Conservation (phyloP, 2,329 filamentous ascomycete genomes). For the Fusarium fracticaudum region DNA sequence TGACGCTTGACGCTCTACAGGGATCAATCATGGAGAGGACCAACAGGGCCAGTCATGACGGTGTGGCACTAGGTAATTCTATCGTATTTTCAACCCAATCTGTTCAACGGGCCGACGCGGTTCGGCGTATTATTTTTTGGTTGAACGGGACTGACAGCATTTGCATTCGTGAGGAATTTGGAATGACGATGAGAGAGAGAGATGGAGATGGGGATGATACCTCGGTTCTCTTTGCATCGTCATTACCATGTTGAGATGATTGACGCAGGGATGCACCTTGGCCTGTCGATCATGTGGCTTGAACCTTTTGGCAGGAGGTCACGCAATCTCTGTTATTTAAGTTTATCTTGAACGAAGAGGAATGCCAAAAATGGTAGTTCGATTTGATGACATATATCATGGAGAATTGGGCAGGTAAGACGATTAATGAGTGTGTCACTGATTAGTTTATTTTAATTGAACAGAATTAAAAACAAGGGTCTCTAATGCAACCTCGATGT, state of each 20-base stretch:
- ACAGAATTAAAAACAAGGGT: constrained; percentile 4
- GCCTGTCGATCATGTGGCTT: constrained; percentile 18
- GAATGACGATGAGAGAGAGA: not conserved
- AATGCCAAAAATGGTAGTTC: not conserved
- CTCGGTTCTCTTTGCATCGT: not conserved
- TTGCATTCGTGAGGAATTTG: not conserved
- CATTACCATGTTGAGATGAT: not conserved
- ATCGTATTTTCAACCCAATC: not conserved
- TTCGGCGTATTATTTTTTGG: not conserved
- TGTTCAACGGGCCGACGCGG: constrained; percentile 11
- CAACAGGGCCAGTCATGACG: constrained; percentile 5
- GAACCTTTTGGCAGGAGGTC: not conserved
- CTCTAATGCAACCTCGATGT: constrained; percentile 10
- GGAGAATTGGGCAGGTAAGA: not conserved
- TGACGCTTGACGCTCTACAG: not conserved
- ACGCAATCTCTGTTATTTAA: not conserved
- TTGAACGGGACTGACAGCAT: not conserved
- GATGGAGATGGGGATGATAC: not conserved
- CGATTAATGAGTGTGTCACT: not conserved
- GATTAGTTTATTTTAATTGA: not conserved
- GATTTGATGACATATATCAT: not conserved
- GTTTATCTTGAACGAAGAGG: not conserved
- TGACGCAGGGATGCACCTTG: constrained; percentile 13
- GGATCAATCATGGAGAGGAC: not conserved
- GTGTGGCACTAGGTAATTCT: constrained; percentile 8